phyloP scores from a whole-genome alignment of 1,284 basidiomycete species.

The Coniferiporia sulphurascens region DNA sequence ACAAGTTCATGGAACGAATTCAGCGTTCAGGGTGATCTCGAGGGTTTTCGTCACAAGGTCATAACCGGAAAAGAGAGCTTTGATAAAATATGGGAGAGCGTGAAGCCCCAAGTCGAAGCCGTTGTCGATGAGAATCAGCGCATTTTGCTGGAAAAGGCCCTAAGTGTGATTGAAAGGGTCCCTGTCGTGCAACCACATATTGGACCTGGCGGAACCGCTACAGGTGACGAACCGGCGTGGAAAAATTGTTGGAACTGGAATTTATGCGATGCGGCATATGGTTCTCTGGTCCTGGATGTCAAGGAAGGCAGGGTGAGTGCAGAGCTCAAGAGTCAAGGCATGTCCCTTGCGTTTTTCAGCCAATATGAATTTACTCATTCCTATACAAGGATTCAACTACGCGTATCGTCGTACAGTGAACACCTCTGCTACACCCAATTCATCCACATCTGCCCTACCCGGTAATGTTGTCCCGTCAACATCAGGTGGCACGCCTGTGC shows the following conservation, averaged over 20 bases:
- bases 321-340: conserved; percentile 90
- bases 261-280: conserved; percentile 91
- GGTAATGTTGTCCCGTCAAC: conserved; percentile 23
- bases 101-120: conserved; percentile 86
- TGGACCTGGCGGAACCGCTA: conserved; percentile 48
- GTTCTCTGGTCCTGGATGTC: conserved; percentile 83
- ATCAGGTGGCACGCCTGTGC: conserved; percentile 36
- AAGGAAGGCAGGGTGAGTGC: conserved; percentile 89
- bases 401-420: conserved; percentile 78
- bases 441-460: conserved; percentile 34
- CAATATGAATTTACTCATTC: neutral
- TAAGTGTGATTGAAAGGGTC: conserved; percentile 79
- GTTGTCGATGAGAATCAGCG: conserved; percentile 92
- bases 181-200: conserved; percentile 59
- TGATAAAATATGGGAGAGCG: conserved; percentile 90
- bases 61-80: conserved; percentile 77
- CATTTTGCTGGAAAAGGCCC: conserved; percentile 83
- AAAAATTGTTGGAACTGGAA: conserved; percentile 99
- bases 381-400: conserved; percentile 83
- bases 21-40: conserved; percentile 86
- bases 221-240: conserved; percentile 83
- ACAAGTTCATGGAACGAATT: conserved; percentile 97
- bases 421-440: conserved; percentile 39
- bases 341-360: conserved; percentile 18
- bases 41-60: conserved; percentile 85